phyloP scores from a whole-genome alignment of 176 grass and related monocot species.

The Oryza coarctata region DNA sequence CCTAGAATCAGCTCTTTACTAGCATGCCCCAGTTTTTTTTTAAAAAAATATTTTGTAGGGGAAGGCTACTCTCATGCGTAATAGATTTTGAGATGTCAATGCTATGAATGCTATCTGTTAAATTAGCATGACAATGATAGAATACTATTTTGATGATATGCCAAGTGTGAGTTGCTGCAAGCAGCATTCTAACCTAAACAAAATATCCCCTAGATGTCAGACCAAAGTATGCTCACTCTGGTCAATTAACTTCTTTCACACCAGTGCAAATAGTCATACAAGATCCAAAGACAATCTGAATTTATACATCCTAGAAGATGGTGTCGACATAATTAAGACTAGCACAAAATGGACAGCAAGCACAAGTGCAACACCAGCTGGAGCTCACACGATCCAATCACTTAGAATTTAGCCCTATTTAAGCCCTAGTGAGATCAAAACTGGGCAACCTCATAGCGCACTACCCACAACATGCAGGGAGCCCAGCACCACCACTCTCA shows the following conservation, averaged over 20 bases:
- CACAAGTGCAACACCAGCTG: not conserved
- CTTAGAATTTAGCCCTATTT: not conserved
- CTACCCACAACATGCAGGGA: not conserved
- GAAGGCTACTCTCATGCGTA: constrained; percentile 2
- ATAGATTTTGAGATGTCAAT: not conserved
- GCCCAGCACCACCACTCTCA: constrained; percentile 9
- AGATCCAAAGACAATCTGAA: constrained; percentile 18
- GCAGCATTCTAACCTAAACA: not conserved
- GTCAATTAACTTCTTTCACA: constrained; percentile 2
- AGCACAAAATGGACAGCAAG: constrained; percentile 10
- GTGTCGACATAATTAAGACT: not conserved
- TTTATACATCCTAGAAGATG: constrained; percentile 9
- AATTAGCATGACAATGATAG: not conserved
- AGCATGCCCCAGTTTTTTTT: not conserved
- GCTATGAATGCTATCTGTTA: not conserved
- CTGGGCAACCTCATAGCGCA: not conserved
- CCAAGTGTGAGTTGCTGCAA: not conserved
- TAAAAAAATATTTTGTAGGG: not conserved
- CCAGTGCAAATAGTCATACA: constrained; percentile 16
- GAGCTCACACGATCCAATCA: constrained; percentile 22
- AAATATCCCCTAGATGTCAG: not conserved
- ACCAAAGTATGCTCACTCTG: not conserved
- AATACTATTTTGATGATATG: not conserved
- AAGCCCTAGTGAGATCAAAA: not conserved
- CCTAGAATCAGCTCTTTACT: constrained; percentile 3